These are phyloP conservation scores for Chlamydomonas eustigma DNA, from an alignment of 139 green algal genomes.

Conservation along the genomic window DNA sequence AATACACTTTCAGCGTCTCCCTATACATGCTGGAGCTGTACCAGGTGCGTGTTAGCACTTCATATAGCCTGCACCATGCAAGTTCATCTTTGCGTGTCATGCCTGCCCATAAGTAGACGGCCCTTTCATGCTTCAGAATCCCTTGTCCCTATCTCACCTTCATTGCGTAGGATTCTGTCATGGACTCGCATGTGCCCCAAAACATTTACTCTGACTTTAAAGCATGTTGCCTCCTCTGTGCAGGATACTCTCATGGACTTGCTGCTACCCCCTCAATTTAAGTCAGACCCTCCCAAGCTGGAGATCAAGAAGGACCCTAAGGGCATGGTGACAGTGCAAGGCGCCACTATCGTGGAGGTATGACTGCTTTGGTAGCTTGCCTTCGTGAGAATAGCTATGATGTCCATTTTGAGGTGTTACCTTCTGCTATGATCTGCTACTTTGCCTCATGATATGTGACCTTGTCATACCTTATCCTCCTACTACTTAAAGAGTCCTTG, in stretches of 20 bases:
- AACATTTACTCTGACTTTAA: not conserved
- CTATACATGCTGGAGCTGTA: slow-evolving; percentile 98
- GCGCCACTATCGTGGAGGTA: slow-evolving; percentile 64
- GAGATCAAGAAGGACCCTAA: slow-evolving; percentile 98
- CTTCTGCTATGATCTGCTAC: not conserved
- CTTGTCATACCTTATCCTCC: no score
- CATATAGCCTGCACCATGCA: no score
- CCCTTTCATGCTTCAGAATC: no score
- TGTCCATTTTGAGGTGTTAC: no score
- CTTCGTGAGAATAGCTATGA: no score
- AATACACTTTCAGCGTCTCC: slow-evolving; percentile 79
- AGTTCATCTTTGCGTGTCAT: no score
- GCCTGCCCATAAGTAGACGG: no score
- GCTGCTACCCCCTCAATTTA: slow-evolving; percentile 52
- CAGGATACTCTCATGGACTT: slow-evolving; percentile 76
- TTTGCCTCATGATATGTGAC: not conserved
- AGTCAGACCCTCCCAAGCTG: slow-evolving; percentile 58
- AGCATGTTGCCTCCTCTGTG: not conserved
- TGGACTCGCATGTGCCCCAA: not conserved
- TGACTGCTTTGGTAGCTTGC: no score
- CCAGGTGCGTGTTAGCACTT: no score
- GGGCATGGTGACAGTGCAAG: slow-evolving; percentile 88
- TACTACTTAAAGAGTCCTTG: not conserved
- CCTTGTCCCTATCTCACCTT: not conserved
- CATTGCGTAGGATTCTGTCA: no score